Percentiles rank a stretch among this genome's conserved stretches.
Evolutionary conservation across 2,329 filamentous ascomycete species (phyloP).

Genomic region (Rugonectria rugulosa): DNA sequence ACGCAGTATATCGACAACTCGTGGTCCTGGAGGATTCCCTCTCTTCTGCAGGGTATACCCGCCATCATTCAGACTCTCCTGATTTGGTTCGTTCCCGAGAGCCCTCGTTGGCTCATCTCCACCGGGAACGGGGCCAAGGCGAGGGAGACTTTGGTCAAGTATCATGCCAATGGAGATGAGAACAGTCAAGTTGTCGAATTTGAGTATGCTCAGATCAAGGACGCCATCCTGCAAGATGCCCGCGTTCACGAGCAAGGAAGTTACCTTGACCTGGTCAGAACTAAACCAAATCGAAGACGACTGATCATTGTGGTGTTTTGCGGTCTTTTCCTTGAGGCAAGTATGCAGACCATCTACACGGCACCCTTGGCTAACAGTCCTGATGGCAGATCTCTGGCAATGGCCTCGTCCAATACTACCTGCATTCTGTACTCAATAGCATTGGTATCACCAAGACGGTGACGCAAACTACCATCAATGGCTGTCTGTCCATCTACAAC

Average conservation of each 20-base stretch:
- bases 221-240: conserved; percentile 45
- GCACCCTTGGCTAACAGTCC: neutral
- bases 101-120: neutral
- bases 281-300: neutral
- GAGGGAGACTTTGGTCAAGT: conserved; percentile 57
- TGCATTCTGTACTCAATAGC: conserved; percentile 36
- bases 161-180: conserved; percentile 59
- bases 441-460: conserved; percentile 41
- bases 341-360: too few relatives aligned
- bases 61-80: neutral
- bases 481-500: conserved; percentile 37
- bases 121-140: neutral
- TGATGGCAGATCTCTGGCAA: conserved; percentile 1
- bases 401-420: conserved; percentile 1
- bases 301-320: conserved; percentile 42
- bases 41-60: neutral
- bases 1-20: neutral
- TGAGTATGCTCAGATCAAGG: conserved; percentile 58
- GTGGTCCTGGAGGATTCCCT: conserved; percentile 2
- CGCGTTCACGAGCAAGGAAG: neutral
- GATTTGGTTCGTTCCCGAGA: conserved; percentile 4
- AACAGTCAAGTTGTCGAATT: conserved; percentile 55
- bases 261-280: neutral
- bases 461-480: conserved; percentile 41
- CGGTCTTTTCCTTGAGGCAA: neutral